phyloP scores from a whole-genome alignment of 2,329 filamentous ascomycete species.

The Karstenula rhodostoma region DNA sequence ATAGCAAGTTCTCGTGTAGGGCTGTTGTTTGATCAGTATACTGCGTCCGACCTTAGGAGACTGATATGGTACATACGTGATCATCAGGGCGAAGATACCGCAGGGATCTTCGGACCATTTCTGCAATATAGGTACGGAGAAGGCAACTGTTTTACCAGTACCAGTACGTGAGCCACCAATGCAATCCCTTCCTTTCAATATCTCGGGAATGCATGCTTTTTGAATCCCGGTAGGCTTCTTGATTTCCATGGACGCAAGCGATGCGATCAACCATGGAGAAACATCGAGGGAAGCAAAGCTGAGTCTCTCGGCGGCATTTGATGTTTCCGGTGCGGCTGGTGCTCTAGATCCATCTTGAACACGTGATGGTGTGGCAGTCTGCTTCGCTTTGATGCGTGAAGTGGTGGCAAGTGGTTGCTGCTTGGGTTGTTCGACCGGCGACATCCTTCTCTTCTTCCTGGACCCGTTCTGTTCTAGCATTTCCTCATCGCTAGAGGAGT shows the following conservation, averaged over 20 bases:
- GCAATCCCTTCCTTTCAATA: constrained; percentile 85
- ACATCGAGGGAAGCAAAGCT: constrained; percentile 78
- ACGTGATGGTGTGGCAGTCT: constrained; percentile 18
- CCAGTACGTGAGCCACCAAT: constrained; percentile 95
- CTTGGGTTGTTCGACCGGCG: constrained; percentile 26
- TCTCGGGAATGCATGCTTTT: constrained; percentile 89
- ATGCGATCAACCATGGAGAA: constrained; percentile 86
- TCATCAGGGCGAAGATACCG: constrained; percentile 86
- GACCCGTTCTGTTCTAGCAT: constrained; percentile 40
- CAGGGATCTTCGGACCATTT: constrained; percentile 92
- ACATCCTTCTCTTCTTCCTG: constrained; percentile 49
- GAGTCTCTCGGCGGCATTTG: constrained; percentile 52
- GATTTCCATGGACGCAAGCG: constrained; percentile 80
- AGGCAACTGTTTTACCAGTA: constrained; percentile 96
- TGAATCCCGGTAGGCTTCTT: constrained; percentile 91
- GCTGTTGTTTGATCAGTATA: constrained; percentile 21
- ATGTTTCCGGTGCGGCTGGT: constrained; percentile 11
- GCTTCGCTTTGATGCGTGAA: constrained; percentile 46
- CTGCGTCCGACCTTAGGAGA: not conserved
- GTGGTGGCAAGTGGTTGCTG: constrained; percentile 32
- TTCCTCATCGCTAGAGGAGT: constrained; percentile 35
- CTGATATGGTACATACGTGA: constrained; percentile 72
- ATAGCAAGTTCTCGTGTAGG: constrained; percentile 80
- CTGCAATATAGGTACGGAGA: constrained; percentile 92
- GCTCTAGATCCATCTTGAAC: constrained; percentile 14